Evolutionary conservation across 169 alveolate genomes (phyloP).

Genomic region (Plasmodium gonderi): DNA sequence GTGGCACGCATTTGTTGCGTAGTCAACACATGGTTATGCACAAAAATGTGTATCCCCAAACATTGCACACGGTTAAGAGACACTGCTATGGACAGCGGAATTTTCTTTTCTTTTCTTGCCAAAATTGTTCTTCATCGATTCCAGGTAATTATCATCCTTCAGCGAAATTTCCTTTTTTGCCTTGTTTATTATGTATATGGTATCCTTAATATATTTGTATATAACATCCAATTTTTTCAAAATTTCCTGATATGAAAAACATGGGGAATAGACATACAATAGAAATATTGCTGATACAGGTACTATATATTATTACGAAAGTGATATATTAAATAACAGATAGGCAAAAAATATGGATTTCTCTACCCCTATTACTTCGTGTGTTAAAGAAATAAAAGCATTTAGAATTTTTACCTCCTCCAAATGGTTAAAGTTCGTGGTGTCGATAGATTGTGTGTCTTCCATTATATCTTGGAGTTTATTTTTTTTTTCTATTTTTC

Average conservation of each 20-base stretch:
- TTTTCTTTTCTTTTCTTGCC: conserved; percentile 3
- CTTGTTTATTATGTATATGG: conserved; percentile 55
- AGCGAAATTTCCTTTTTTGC: conserved; percentile 66
- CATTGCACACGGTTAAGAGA: not conserved
- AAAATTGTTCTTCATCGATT: conserved; percentile 41
- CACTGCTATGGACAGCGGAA: not conserved
- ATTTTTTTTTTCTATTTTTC: conserved; percentile 51
- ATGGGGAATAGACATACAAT: not conserved
- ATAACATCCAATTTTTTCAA: conserved; percentile 44
- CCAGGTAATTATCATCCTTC: conserved; percentile 54
- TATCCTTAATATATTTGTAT: conserved; percentile 66
- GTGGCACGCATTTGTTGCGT: not conserved
- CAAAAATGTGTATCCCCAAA: not conserved
- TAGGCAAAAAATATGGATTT: no score
- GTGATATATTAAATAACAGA: no score
- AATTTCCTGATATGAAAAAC: conserved; percentile 36
- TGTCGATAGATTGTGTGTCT: conserved; percentile 45
- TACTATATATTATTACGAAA: no score
- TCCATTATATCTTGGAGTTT: conserved; percentile 66
- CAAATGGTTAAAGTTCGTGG: conserved; percentile 35
- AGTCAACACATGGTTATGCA: not conserved
- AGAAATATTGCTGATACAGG: no score
- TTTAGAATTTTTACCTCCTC: conserved; percentile 19
- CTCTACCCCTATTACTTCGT: not conserved
- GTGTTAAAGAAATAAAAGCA: not conserved